phyloP scores from a whole-genome alignment of 2,329 filamentous ascomycete genomes.

The Trichophyton equinum region DNA sequence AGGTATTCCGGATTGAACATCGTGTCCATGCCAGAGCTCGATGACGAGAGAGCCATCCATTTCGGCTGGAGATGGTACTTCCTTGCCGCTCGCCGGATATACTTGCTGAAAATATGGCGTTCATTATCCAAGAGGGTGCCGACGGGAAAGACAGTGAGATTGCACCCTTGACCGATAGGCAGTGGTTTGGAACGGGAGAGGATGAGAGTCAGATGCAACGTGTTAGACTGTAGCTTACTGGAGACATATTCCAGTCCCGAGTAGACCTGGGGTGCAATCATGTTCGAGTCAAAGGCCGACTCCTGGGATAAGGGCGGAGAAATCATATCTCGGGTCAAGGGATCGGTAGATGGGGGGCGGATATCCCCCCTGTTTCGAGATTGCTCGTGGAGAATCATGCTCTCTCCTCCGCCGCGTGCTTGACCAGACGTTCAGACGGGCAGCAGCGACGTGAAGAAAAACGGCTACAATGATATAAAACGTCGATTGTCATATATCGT shows the following conservation, averaged over 20 bases:
- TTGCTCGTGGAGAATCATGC: background rate
- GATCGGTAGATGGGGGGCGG: background rate
- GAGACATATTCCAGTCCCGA: constrained; percentile 33
- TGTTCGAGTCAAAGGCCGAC: constrained; percentile 27
- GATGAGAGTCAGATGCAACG: constrained; percentile 30
- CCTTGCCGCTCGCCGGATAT: constrained; percentile 25
- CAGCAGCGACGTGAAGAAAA: background rate
- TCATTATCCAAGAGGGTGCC: constrained; percentile 21
- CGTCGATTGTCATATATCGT: background rate
- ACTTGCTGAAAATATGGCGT: constrained; percentile 23
- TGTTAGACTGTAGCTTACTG: constrained; percentile 27
- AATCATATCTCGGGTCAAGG: constrained; percentile 30
- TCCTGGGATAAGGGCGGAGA: constrained; percentile 30
- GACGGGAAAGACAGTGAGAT: constrained; percentile 29
- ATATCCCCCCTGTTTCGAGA: background rate
- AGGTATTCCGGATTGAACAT: constrained; percentile 22
- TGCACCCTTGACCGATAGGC: constrained; percentile 27
- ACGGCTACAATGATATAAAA: background rate
- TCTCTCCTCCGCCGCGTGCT: background rate
- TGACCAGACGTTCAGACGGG: background rate
- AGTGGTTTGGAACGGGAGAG: constrained; percentile 29
- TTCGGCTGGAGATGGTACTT: constrained; percentile 28
- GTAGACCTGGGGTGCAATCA: constrained; percentile 22
- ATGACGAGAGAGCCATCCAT: constrained; percentile 26
- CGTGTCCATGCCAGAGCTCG: background rate